Base-by-base conservation (phyloP, 179 eudicot species). In the Pouteria campechiana region DNA sequence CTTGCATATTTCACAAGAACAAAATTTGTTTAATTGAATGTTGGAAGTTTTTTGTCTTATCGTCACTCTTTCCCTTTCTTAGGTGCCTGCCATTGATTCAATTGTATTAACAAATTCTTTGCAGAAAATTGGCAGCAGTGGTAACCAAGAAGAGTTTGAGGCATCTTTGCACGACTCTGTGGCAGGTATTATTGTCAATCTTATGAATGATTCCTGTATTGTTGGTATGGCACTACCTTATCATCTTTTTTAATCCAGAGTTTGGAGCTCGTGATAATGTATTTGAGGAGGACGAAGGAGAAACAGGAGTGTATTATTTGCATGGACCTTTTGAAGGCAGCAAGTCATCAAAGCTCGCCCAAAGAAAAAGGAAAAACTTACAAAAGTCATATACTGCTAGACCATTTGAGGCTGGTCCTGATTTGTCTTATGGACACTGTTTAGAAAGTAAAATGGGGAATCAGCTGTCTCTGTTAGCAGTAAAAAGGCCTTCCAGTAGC, bases 251-350 rank as follows among this genome's bases (percentile, higher is more conserved):
- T 22, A 18, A 27, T 76, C 46, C 55, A 75, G 82, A 59, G 32
- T 54, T 50, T 61, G 82, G 62, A 37, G 79, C 69, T 60, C 75
- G 68, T 62, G 86, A 72, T 41, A 50, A 73, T 68, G 75, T 55
- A 18, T 79, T 58, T 61, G 88, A 75, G 49, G 99, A 79, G 58
- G 95, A 83, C 46, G 94, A 82, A 67, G 88, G 83, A 41, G 88
- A 92, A 49, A 70, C 74, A 46, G 78, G 58, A 61, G 41, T 67
- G 15, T 73, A 64, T 62, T 68, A 60, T 64, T 27, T 65, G 37
- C 57, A 86, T 35, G 73, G 78, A 51, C 69, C 67, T 23, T 65
- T 62, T 54, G 86, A 68, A 29, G 41, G 54, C 56, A 61, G 65
- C 70, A 78, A 38, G 58, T 61, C 76, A 17, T 65, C 73, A 23